phyloP scores from a whole-genome alignment of 768 basidiomycete genomes.

The Termitomyces eurrhizus region DNA sequence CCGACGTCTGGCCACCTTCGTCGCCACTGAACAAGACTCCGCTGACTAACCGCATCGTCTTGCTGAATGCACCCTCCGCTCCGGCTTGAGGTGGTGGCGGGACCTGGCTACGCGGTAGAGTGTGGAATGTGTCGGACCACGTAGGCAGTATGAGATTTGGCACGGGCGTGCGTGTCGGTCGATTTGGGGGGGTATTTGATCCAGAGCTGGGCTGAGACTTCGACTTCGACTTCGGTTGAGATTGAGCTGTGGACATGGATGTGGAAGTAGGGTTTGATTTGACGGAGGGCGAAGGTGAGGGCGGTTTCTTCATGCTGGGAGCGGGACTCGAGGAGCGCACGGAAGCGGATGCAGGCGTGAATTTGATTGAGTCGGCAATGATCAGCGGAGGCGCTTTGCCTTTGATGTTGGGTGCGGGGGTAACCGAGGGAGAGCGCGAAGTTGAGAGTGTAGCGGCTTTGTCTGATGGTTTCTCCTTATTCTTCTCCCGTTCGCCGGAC shows the following conservation, averaged over 20 bases:
- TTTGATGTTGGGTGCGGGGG: neutral
- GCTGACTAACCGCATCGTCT: conserved; percentile 57
- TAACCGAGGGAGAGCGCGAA: conserved; percentile 8
- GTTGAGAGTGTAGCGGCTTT: neutral
- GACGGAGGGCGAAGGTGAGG: conserved; percentile 2
- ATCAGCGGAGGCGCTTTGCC: conserved; percentile 26
- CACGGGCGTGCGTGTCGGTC: conserved; percentile 12
- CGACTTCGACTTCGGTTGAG: neutral
- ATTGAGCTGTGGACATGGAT: neutral
- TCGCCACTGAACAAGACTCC: conserved; percentile 52
- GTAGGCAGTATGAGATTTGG: conserved; percentile 88
- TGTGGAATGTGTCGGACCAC: conserved; percentile 81
- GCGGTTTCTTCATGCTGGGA: neutral
- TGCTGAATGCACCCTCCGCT: conserved; percentile 35
- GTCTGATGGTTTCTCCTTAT: neutral
- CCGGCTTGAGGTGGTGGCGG: conserved; percentile 19
- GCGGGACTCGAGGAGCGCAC: neutral
- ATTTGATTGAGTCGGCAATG: neutral
- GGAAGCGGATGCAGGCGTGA: conserved; percentile 75
- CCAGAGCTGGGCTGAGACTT: neutral
- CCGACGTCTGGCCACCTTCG: neutral
- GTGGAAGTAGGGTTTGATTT: neutral
- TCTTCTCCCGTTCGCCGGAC: neutral
- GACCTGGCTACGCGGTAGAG: conserved; percentile 59
- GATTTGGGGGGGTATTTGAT: neutral